Evolutionary conservation across 257 asterid species (phyloP).

Genomic region (Nicotiana noctiflora): DNA sequence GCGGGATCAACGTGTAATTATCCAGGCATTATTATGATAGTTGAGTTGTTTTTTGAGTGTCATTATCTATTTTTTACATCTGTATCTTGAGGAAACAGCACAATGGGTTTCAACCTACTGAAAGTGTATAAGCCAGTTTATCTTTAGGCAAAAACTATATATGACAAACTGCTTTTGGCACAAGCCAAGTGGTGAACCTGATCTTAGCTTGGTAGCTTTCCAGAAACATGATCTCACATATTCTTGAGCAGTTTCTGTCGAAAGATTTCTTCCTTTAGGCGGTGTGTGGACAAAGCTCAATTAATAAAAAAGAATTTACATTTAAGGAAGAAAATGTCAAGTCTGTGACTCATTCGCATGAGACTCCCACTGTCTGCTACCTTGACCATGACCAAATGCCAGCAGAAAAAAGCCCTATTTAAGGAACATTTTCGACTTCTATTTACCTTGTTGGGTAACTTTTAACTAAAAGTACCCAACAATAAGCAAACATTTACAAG

Average conservation of each 20-base stretch:
- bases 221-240: background rate
- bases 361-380: background rate
- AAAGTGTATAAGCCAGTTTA: background rate
- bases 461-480: background rate
- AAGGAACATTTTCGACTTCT: no score
- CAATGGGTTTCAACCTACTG: no score
- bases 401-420: no score
- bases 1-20: slow-evolving; percentile 7
- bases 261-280: background rate
- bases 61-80: background rate
- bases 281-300: background rate
- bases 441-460: no score
- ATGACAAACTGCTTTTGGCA: background rate
- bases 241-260: background rate
- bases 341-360: background rate
- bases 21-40: background rate
- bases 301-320: background rate
- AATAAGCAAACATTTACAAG: background rate
- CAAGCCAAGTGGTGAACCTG: background rate
- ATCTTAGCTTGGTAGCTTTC: background rate
- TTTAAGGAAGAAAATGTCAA: background rate
- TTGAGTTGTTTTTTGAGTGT: background rate
- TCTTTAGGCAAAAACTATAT: background rate
- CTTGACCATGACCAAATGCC: background rate
- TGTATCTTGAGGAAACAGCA: background rate